These are phyloP conservation scores for Lupinus albus DNA, from an alignment of 306 rosid species.

Conservation along the genomic window DNA sequence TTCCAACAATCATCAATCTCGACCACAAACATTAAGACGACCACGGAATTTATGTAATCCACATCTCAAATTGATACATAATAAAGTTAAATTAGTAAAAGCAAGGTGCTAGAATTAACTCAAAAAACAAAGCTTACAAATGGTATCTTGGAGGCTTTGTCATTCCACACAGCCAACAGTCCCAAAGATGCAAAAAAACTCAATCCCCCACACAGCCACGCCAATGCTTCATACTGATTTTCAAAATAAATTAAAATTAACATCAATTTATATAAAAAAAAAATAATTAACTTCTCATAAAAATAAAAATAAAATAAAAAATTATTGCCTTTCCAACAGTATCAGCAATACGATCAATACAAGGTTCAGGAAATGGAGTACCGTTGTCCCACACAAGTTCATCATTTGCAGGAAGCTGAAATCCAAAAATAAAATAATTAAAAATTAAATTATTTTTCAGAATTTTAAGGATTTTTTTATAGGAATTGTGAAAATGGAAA, in stretches of 20 bases:
- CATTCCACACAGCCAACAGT: constrained; percentile 81
- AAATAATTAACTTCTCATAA: too few species aligned
- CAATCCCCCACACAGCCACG: constrained; percentile 92
- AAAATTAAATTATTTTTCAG: not conserved
- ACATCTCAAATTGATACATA: not conserved
- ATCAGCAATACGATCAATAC: constrained; percentile 94
- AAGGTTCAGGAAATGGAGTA: constrained; percentile 89
- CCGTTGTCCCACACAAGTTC: constrained; percentile 97
- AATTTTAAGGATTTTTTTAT: not conserved
- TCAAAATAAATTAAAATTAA: not conserved
- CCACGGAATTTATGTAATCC: not conserved
- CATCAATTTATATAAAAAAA: not conserved
- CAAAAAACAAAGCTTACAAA: constrained; percentile 53
- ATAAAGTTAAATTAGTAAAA: not conserved
- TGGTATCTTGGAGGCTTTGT: constrained; percentile 84
- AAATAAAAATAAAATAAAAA: not conserved
- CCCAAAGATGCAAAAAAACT: constrained; percentile 76
- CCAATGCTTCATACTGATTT: constrained; percentile 89
- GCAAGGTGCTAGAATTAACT: not conserved
- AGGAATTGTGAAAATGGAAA: not conserved
- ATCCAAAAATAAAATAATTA: not conserved
- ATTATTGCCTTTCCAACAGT: constrained; percentile 76
- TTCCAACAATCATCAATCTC: constrained; percentile 6
- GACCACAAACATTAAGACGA: not conserved
- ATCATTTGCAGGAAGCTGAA: constrained; percentile 73